These are phyloP conservation scores for Microcyclosporella mali DNA, from an alignment of 2,329 filamentous ascomycete genomes.

Conservation along the genomic window DNA sequence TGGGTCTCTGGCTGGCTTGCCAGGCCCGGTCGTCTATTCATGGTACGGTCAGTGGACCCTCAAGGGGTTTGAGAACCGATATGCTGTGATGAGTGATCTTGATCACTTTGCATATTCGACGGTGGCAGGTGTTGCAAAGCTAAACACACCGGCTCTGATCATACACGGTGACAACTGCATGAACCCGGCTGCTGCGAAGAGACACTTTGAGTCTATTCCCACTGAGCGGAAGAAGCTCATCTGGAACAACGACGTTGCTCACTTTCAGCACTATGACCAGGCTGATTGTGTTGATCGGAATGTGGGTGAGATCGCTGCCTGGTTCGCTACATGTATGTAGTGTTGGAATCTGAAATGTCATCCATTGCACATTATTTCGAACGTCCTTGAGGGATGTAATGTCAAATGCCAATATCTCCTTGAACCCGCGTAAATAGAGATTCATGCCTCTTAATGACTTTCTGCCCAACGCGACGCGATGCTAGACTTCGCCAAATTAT, in stretches of 20 bases:
- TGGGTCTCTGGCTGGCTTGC: constrained; percentile 1
- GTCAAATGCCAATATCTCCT: too few species aligned
- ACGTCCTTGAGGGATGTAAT: too few species aligned
- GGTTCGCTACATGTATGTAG: background rate
- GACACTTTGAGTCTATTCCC: constrained; percentile 5
- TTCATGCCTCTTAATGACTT: too few species aligned
- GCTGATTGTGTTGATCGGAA: constrained; percentile 1
- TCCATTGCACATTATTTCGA: too few species aligned
- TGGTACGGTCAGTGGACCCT: constrained; percentile 6
- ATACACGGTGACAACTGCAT: constrained; percentile 7
- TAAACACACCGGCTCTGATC: constrained; percentile 2
- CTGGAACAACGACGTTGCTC: constrained; percentile 2
- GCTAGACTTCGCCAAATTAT: too few species aligned
- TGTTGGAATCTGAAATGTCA: too few species aligned
- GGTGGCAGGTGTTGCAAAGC: constrained; percentile 4
- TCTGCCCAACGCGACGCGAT: too few species aligned
- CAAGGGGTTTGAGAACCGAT: constrained; percentile 5
- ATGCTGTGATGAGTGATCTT: constrained; percentile 5
- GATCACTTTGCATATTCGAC: constrained; percentile 4
- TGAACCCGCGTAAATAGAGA: too few species aligned
- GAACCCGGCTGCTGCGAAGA: constrained; percentile 3
- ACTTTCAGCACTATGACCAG: constrained; percentile 6
- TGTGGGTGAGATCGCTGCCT: background rate
- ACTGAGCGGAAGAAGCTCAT: constrained; percentile 2
- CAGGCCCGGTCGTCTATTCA: constrained; percentile 3